These are phyloP conservation scores for Bipolaris cookei DNA, from an alignment of 2,329 filamentous ascomycete genomes.

Conservation along the genomic window DNA sequence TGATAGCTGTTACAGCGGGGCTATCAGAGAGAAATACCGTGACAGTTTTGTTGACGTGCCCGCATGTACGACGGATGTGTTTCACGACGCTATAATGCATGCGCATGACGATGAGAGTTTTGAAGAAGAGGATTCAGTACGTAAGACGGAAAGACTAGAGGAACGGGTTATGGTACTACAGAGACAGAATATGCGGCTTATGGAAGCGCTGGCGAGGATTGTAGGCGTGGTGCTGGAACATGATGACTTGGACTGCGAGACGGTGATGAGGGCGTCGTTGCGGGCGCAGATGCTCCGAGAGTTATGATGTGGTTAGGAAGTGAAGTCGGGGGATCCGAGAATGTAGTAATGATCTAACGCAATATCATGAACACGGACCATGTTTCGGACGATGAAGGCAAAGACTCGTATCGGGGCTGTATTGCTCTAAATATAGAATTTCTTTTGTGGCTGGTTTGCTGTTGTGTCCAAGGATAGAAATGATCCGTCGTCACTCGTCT, in stretches of 20 bases:
- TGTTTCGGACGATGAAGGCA: too few species aligned
- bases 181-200: conserved; percentile 35
- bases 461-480: neutral
- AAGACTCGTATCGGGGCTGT: too few species aligned
- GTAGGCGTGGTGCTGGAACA: conserved; percentile 32
- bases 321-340: too few species aligned
- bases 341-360: too few species aligned
- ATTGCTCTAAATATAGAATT: neutral
- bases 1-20: neutral
- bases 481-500: neutral
- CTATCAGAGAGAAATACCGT: conserved; percentile 11
- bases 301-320: neutral
- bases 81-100: conserved; percentile 4
- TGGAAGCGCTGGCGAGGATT: conserved; percentile 35
- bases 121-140: conserved; percentile 12
- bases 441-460: conserved; percentile 3
- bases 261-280: conserved; percentile 23
- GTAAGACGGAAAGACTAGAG: conserved; percentile 28
- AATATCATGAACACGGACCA: too few species aligned
- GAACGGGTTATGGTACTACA: conserved; percentile 29
- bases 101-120: conserved; percentile 13
- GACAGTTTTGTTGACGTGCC: conserved; percentile 19
- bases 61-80: conserved; percentile 24
- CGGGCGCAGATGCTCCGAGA: conserved; percentile 9
- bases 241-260: conserved; percentile 28